These are phyloP conservation scores for Mycogone perniciosa DNA, from an alignment of 2,329 filamentous ascomycete genomes.

Conservation along the genomic window DNA sequence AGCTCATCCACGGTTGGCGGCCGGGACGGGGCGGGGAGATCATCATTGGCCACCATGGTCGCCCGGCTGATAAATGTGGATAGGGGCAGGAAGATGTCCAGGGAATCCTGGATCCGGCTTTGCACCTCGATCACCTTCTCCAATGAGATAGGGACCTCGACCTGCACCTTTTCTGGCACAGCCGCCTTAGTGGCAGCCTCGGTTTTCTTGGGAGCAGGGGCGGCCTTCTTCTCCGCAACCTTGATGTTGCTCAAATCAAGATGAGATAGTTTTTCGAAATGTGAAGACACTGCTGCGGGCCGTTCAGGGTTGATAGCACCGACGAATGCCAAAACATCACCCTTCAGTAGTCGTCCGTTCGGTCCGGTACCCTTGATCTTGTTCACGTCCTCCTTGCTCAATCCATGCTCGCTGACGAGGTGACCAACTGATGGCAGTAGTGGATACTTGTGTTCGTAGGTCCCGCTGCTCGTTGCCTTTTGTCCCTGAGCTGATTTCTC, in stretches of 20 bases:
- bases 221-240: constrained; percentile 51
- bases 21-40: constrained; percentile 62
- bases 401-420: constrained; percentile 70
- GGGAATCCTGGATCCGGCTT: constrained; percentile 66
- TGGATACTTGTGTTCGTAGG: constrained; percentile 62
- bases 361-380: constrained; percentile 86
- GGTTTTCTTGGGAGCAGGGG: constrained; percentile 33
- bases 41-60: constrained; percentile 79
- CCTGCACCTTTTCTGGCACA: constrained; percentile 44
- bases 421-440: constrained; percentile 78
- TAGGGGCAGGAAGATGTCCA: constrained; percentile 76
- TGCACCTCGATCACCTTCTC: constrained; percentile 73
- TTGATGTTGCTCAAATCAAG: constrained; percentile 96
- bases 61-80: constrained; percentile 84
- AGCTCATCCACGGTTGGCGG: constrained; percentile 68
- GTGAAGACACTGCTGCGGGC: constrained; percentile 62
- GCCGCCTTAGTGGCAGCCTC: constrained; percentile 35
- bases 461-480: constrained; percentile 36
- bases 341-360: constrained; percentile 83
- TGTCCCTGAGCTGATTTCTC: constrained; percentile 8
- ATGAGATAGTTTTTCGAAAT: constrained; percentile 69
- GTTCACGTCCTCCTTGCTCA: constrained; percentile 67
- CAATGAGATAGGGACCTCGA: constrained; percentile 73
- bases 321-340: constrained; percentile 86
- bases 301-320: constrained; percentile 69